Evolutionary conservation across 208 protist species (phyloP), one percentile per base, ranked within the genome.

Genomic region (Trypanosoma brucei): DNA sequence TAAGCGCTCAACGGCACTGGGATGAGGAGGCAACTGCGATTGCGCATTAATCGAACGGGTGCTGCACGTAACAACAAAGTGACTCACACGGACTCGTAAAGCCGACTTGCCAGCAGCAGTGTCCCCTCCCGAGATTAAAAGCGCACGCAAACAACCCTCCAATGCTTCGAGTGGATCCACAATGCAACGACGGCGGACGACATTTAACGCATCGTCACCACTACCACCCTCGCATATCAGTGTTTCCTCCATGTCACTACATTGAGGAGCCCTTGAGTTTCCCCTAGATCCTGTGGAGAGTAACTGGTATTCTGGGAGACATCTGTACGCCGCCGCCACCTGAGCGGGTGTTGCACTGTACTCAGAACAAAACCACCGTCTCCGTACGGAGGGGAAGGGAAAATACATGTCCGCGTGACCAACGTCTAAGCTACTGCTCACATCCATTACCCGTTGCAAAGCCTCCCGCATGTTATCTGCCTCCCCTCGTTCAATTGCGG

Each of bases 61-160:
- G 59, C 84, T 91, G 70, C 84, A 91, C 0, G 88, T 94, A 35
- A 94, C 59, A 9, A 86, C 70, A 77, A 94, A 94, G 67, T 90
- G 81, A 35, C 62, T 65, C 48, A 94, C 70, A 3, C 83, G 75
- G 54, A 83, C 71, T 7, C 84, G 80, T 40, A 93, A 51, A 40
- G 72, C 56, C 7, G 70, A 60, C 48, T 31, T 31, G 14, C 33
- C 11, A 48, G 53, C 42, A 3, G 40, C 3, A 46, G 30, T 33
- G 5, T 36, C 31, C 48, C 59, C 59, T 14, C 59, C 40, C 11
- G 39, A 3, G 6, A 49, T 30, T 39, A 68, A 36, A n/a, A 65
- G 52, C 14, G 70, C 64, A 4, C 75, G 58, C 33, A 83, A 61
- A 36, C 72, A 63, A 3, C 68, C 57, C 50, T 92, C 60, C 54